Evolutionary conservation across 2,329 filamentous ascomycete species (phyloP).

Genomic region (Fusarium sp.): DNA sequence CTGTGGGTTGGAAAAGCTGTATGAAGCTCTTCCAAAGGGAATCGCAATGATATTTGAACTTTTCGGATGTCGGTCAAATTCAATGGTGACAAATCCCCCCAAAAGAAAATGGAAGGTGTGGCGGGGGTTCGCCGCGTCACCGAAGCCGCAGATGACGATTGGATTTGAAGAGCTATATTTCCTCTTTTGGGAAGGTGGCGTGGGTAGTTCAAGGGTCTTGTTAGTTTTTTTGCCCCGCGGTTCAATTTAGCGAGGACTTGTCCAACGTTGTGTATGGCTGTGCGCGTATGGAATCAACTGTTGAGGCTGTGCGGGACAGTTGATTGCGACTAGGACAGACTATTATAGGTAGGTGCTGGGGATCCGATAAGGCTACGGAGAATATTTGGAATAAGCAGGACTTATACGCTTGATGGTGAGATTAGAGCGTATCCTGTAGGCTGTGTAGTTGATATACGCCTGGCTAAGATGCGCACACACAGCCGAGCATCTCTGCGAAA

Average conservation of each 20-base stretch:
- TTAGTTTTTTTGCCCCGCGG: constrained; percentile 22
- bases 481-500: not conserved
- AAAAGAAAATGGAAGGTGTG: constrained; percentile 16
- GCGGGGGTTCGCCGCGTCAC: constrained; percentile 40
- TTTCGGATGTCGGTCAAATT: constrained; percentile 21
- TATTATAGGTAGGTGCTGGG: not conserved
- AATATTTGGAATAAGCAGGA: constrained; percentile 7
- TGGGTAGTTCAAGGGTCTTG: constrained; percentile 21
- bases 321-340: too few relatives aligned
- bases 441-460: constrained; percentile 1
- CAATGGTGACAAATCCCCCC: constrained; percentile 41
- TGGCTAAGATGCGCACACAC: not conserved
- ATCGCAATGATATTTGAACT: constrained; percentile 28
- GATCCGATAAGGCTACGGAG: not conserved
- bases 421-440: not conserved
- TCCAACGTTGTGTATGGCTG: constrained; percentile 6
- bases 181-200: constrained; percentile 39
- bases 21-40: constrained; percentile 17
- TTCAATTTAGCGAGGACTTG: not conserved
- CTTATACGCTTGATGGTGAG: not conserved
- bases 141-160: constrained; percentile 44
- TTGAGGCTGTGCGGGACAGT: constrained; percentile 7
- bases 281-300: constrained; percentile 26
- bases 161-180: constrained; percentile 39
- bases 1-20: not conserved